Evolutionary conservation across 306 rosid genomes (phyloP).

Genomic region (Trifolium pratense): DNA sequence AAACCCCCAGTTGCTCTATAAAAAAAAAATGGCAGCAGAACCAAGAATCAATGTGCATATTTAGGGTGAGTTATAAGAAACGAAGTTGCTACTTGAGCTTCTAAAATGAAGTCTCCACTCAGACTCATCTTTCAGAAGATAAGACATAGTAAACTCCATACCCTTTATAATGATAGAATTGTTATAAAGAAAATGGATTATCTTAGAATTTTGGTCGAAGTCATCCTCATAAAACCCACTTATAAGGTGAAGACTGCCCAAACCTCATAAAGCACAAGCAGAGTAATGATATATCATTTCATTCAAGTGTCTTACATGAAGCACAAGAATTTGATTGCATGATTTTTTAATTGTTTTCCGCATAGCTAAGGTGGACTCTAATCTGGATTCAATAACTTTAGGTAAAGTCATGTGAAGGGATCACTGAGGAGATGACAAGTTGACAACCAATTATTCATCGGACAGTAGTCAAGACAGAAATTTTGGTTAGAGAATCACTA

Average conservation of each 20-base stretch:
- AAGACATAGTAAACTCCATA: background rate
- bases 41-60: conserved; percentile 23
- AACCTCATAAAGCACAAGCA: background rate
- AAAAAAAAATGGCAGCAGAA: conserved; percentile 16
- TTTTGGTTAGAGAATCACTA: conserved; percentile 4
- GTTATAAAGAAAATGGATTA: conserved; percentile 16
- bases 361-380: background rate
- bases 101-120: conserved; percentile 22
- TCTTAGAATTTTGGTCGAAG: background rate
- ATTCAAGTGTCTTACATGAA: background rate
- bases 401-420: background rate
- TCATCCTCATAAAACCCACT: background rate
- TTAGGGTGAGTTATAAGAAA: background rate
- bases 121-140: conserved; percentile 15
- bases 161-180: conserved; percentile 2
- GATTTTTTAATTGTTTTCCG: background rate
- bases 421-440: background rate
- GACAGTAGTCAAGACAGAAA: conserved; percentile 17
- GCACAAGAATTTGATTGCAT: conserved; percentile 23
- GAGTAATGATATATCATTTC: conserved; percentile 4
- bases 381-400: background rate
- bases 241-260: background rate
- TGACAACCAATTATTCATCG: background rate
- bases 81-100: background rate
- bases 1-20: conserved; percentile 22